phyloP scores from a whole-genome alignment of 2,329 filamentous ascomycete genomes.

The Lecanosticta acicola region DNA sequence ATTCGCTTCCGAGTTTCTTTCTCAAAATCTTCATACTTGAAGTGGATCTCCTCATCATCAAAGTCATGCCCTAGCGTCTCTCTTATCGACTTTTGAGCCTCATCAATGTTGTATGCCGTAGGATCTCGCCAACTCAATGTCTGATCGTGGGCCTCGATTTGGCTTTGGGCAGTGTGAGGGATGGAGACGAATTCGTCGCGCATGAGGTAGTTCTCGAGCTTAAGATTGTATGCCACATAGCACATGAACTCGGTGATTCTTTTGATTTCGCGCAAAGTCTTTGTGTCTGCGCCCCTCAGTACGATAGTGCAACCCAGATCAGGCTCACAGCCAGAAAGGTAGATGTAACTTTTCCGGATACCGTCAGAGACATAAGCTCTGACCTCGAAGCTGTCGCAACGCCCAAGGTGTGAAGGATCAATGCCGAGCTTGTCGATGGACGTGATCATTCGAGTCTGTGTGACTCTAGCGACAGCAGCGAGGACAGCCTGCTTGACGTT shows the following conservation, averaged over 20 bases:
- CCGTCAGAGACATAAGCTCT: constrained; percentile 87
- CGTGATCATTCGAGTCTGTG: constrained; percentile 85
- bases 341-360: constrained; percentile 90
- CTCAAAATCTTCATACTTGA: constrained; percentile 92
- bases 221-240: constrained; percentile 96
- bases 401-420: constrained; percentile 66
- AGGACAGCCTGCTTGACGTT: constrained; percentile 96
- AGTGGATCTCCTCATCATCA: constrained; percentile 39
- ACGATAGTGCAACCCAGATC: constrained; percentile 93
- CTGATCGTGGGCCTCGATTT: constrained; percentile 24
- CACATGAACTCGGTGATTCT: constrained; percentile 97
- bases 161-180: constrained; percentile 49
- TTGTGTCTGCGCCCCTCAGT: constrained; percentile 70
- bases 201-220: constrained; percentile 90
- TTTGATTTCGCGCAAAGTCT: constrained; percentile 72
- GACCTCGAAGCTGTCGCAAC: constrained; percentile 83
- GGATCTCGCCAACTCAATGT: constrained; percentile 4
- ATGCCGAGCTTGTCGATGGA: constrained; percentile 90
- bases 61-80: constrained; percentile 15
- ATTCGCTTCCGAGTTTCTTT: constrained; percentile 90
- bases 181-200: constrained; percentile 86
- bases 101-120: constrained; percentile 6
- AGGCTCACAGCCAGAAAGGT: constrained; percentile 81
- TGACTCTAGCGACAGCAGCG: constrained; percentile 87
- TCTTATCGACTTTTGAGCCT: constrained; percentile 11